Conservation (phyloP, 78 protist species). For the Bodo saltans region DNA sequence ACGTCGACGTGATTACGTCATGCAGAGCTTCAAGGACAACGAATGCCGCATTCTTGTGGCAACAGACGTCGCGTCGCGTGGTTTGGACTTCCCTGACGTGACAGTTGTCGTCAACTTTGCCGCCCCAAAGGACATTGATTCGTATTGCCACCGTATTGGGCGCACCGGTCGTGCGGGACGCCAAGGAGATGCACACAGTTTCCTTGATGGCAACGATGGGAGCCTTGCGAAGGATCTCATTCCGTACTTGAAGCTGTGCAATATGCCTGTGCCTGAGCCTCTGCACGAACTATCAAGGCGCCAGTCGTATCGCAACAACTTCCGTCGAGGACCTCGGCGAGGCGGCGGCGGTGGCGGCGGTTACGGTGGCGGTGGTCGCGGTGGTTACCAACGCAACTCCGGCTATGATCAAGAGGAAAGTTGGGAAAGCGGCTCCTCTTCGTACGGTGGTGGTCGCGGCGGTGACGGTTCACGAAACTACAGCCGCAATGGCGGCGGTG, state of each 20-base stretch:
- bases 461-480: too few species aligned
- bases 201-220: slow-evolving; percentile 66
- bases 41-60: slow-evolving; percentile 62
- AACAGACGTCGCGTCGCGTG: slow-evolving; percentile 93
- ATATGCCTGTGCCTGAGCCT: neutral
- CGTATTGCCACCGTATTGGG: slow-evolving; percentile 64
- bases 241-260: neutral
- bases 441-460: too few species aligned
- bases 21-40: slow-evolving; percentile 4
- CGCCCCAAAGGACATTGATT: slow-evolving; percentile 61
- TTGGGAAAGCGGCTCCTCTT: too few species aligned
- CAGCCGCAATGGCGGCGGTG: too few species aligned
- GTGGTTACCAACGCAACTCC: too few species aligned
- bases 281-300: neutral
- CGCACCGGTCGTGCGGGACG: slow-evolving; percentile 60
- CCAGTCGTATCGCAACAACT: neutral
- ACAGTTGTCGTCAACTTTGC: slow-evolving; percentile 84
- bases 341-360: neutral
- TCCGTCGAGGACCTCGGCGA: neutral
- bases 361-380: slow-evolving; percentile 10
- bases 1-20: neutral
- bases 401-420: too few species aligned
- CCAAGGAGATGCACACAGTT: slow-evolving; percentile 72
- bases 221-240: slow-evolving; percentile 28
- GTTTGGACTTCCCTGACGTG: slow-evolving; percentile 67